Evolutionary conservation across 768 basidiomycete genomes (phyloP).

Genomic region (Psilocybe tampanensis): DNA sequence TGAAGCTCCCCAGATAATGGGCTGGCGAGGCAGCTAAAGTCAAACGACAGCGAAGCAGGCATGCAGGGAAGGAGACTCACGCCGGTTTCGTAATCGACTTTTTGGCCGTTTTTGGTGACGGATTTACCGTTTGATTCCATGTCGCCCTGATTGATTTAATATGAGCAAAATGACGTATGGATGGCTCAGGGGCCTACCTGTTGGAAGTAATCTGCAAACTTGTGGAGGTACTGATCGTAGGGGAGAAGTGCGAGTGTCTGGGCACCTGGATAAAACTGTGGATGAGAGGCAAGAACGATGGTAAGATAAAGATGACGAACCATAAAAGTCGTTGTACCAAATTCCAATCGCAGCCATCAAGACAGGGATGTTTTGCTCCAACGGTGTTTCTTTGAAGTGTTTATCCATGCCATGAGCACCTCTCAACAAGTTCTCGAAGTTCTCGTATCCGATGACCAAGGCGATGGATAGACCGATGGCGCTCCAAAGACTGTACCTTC

Average conservation of each 20-base stretch:
- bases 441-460: conserved; percentile 89
- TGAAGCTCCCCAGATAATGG: conserved; percentile 98
- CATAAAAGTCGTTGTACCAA: conserved; percentile 99
- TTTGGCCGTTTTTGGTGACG: conserved; percentile 90
- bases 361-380: conserved; percentile 92
- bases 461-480: conserved; percentile 97
- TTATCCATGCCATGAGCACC: conserved; percentile 98
- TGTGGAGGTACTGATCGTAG: conserved; percentile 99
- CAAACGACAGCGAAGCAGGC: background rate
- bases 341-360: conserved; percentile 87
- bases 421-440: conserved; percentile 86
- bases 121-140: conserved; percentile 99
- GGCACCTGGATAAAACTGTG: conserved; percentile 51
- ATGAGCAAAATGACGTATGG: background rate
- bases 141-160: conserved; percentile 61
- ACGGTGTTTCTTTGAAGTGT: conserved; percentile 88
- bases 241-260: conserved; percentile 96
- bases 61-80: conserved; percentile 49
- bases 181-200: conserved; percentile 47
- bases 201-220: conserved; percentile 99
- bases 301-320: conserved; percentile 27
- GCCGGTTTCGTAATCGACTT: conserved; percentile 95
- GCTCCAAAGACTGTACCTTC: conserved; percentile 97
- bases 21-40: conserved; percentile 45
- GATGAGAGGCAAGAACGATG: background rate